Conservation (phyloP, 495 filamentous ascomycete species). For the Aspergillus affinis region DNA sequence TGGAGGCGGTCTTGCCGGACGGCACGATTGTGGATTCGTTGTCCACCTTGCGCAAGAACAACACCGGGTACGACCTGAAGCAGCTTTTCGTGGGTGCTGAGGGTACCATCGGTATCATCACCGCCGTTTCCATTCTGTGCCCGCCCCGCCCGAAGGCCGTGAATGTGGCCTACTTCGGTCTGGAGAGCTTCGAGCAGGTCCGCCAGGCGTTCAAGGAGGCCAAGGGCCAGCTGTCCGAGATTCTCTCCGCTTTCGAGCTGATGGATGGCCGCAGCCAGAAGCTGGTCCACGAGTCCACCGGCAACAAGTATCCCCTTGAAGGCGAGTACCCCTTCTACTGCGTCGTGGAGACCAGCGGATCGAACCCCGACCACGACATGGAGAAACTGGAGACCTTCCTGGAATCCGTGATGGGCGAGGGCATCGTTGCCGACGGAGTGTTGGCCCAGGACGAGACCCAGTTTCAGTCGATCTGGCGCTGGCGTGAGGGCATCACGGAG, state of each 20-base stretch:
- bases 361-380: constrained; percentile 87
- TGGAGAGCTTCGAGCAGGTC: constrained; percentile 82
- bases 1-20: constrained; percentile 90
- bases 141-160: constrained; percentile 80
- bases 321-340: constrained; percentile 90
- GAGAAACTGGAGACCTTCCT: constrained; percentile 83
- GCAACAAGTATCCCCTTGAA: constrained; percentile 77
- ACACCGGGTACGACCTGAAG: constrained; percentile 96
- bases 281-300: constrained; percentile 69
- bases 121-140: constrained; percentile 82
- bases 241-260: constrained; percentile 94
- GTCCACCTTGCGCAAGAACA: constrained; percentile 88
- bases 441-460: constrained; percentile 92
- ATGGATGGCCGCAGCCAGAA: constrained; percentile 85
- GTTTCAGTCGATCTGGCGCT: constrained; percentile 79
- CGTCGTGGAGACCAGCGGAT: constrained; percentile 92
- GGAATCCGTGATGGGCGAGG: constrained; percentile 84
- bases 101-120: constrained; percentile 93
- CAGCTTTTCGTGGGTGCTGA: constrained; percentile 96
- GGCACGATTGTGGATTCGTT: constrained; percentile 90
- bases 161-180: constrained; percentile 87
- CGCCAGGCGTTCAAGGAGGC: constrained; percentile 80
- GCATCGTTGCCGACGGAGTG: constrained; percentile 82
- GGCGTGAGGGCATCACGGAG: constrained; percentile 92
- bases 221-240: constrained; percentile 86